These are phyloP conservation scores for Jamesozyma rosinii DNA, from an alignment of 805 yeast species.

Conservation along the genomic window DNA sequence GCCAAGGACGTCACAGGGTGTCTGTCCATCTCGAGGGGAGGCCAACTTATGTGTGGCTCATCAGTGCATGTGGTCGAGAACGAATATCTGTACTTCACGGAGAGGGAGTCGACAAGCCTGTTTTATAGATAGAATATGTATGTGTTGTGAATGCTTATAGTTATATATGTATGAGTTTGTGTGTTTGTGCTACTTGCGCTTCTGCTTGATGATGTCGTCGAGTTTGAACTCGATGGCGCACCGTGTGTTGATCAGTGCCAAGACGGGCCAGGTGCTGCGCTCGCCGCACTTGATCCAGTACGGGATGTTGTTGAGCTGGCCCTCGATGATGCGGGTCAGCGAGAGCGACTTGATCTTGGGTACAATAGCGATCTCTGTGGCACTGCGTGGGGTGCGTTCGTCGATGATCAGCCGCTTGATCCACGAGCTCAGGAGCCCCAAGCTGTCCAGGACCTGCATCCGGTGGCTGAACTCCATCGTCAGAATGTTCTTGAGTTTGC, in stretches of 20 bases:
- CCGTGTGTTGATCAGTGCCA: conserved; percentile 76
- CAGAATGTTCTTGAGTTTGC: conserved; percentile 44
- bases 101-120: conserved; percentile 43
- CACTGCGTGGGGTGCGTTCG: conserved; percentile 72
- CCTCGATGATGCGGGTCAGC: conserved; percentile 69
- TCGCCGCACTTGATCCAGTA: conserved; percentile 91
- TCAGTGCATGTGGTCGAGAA: conserved; percentile 39
- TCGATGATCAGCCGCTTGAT: conserved; percentile 74
- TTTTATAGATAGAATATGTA: conserved; percentile 30
- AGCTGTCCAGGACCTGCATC: conserved; percentile 64
- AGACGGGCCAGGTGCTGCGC: conserved; percentile 83
- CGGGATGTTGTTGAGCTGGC: conserved; percentile 67
- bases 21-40: conserved; percentile 51
- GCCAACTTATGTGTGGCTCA: conserved; percentile 19
- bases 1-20: conserved; percentile 79
- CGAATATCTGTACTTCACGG: conserved; percentile 52
- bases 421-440: conserved; percentile 64
- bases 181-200: conserved; percentile 15
- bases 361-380: conserved; percentile 81
- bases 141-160: not conserved
- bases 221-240: conserved; percentile 84
- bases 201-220: conserved; percentile 53
- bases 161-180: not conserved
- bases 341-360: conserved; percentile 72
- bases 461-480: conserved; percentile 81